A percentile compares a stretch with the other conserved stretches of the same genome.
These are phyloP conservation scores for Axilococcus clingmanii DNA, from an alignment of 139 green algal species.

Conservation along the genomic window DNA sequence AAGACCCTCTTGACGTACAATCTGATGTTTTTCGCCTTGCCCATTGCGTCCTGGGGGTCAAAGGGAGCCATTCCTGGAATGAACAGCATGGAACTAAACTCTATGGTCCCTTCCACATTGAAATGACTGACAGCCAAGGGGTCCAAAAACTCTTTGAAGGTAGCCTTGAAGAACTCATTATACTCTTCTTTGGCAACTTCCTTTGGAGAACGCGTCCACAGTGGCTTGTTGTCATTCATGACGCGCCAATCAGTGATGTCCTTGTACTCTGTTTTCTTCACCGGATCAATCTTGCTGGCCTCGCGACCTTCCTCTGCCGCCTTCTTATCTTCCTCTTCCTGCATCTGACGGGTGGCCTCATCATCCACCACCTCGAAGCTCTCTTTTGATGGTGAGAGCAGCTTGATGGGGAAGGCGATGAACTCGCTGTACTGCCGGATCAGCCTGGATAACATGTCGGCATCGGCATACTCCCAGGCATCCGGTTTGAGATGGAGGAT, in stretches of 20 bases:
- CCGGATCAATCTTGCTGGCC: conserved; percentile 52
- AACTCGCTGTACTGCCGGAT: conserved; percentile 99
- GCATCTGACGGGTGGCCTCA: conserved; percentile 64
- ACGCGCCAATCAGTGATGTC: conserved; percentile 68
- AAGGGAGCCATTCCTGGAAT: conserved; percentile 96
- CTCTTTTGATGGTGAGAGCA: conserved; percentile 33
- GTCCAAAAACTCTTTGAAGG: conserved; percentile 74
- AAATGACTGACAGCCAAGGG: conserved; percentile 71
- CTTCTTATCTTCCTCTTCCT: conserved; percentile 63
- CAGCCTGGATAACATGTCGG: conserved; percentile 60
- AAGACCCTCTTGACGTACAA: conserved; percentile 98
- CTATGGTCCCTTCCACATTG: conserved; percentile 94
- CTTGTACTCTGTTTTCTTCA: conserved; percentile 82
- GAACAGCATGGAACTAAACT: conserved; percentile 92
- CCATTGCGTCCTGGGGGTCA: conserved; percentile 60
- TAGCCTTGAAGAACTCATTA: conserved; percentile 91
- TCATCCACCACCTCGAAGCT: conserved; percentile 55
- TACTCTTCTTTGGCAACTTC: conserved; percentile 81
- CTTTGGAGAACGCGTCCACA: conserved; percentile 80
- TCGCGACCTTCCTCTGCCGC: conserved; percentile 58
- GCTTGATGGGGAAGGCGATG: conserved; percentile 97
- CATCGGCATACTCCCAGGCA: conserved; percentile 64
- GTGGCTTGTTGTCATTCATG: conserved; percentile 95
- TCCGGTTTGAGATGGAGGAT: conserved; percentile 94
- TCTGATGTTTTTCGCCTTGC: conserved; percentile 59